Evolutionary conservation across 1,284 basidiomycete genomes (phyloP), one percentile per base, ranked within the genome.

Genomic region (Leccinum fuscescens): DNA sequence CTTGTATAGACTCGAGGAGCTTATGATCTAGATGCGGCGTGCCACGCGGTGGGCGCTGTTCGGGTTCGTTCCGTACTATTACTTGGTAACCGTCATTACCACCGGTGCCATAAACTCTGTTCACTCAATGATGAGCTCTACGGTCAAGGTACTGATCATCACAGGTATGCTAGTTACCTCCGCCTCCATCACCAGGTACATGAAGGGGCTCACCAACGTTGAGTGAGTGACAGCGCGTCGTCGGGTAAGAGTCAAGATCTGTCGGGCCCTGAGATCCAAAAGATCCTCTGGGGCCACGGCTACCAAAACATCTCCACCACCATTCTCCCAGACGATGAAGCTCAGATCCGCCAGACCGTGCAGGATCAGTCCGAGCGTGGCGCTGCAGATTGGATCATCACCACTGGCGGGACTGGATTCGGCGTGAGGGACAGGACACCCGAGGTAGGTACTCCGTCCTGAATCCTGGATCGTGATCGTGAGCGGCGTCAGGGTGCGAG

Each of bases 321-420:
- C 12, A 78, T 85, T 64, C 86, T 92, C 0, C 80, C 89, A 42
- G 92, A 94, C 67, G 86, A 91, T 53, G 74, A 81, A 52, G 64
- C 68, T 0, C 69, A 69, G 44, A 90, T 93, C 53, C 78, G 77
- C 29, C 67, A 72, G 7, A 71, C 72, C 6, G 77, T 92, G 11
- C 74, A 72, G 55, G 67, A 69, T 8, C 86, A 84, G 80, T 77
- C 74, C 44, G 70, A 74, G 3, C 68, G 76, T 2, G 77, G 74
- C 4, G 68, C 77, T 15, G 72, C 86, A n/a, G 87, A 92, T 70
- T 86, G 85, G 82, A 80, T 93, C 62, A 77, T 95, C 60, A 92
- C 92, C 4, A 91, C 89, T 0, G 93, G 93, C 9, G 93, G 93
- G 2, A 96, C 93, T 0, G 93, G 93, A 4, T 93, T 94, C 69